These are phyloP conservation scores for Collybiopsis luxurians DNA, from an alignment of 768 basidiomycete species.

Conservation along the genomic window DNA sequence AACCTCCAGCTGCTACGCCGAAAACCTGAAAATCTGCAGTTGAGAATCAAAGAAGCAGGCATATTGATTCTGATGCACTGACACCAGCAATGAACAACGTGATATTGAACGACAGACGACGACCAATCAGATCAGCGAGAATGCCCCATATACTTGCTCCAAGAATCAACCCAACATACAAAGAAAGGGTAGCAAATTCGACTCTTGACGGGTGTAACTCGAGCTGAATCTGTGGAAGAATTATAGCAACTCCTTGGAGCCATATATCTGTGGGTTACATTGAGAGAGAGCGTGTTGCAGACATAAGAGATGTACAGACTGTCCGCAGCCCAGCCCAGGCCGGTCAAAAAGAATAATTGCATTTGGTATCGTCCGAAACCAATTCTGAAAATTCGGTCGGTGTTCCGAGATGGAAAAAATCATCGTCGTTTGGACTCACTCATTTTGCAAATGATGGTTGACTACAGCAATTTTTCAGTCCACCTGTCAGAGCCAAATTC, in stretches of 20 bases:
- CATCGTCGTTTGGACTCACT: constrained; percentile 26
- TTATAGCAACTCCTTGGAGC: constrained; percentile 46
- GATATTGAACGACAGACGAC: constrained; percentile 41
- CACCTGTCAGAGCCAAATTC: too few species aligned
- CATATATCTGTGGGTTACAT: constrained; percentile 30
- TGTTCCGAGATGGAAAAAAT: neutral
- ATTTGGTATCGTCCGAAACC: constrained; percentile 50
- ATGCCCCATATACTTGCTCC: constrained; percentile 49
- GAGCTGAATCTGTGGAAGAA: constrained; percentile 40
- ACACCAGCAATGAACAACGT: constrained; percentile 27
- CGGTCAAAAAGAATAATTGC: constrained; percentile 44
- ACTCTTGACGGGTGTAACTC: constrained; percentile 40
- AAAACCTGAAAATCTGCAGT: constrained; percentile 31
- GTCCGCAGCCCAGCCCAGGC: constrained; percentile 49
- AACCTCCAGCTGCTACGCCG: constrained; percentile 48
- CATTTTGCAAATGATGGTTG: constrained; percentile 44
- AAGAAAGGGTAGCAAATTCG: constrained; percentile 44
- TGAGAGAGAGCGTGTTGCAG: neutral
- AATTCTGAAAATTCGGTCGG: constrained; percentile 27
- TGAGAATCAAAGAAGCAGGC: neutral
- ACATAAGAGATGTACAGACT: constrained; percentile 29
- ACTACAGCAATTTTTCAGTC: constrained; percentile 22
- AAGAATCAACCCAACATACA: constrained; percentile 47
- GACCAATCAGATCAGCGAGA: constrained; percentile 47
- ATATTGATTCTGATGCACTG: neutral